Base-by-base conservation (phyloP, 148 eudicot species). In the Linanthus parryae region DNA sequence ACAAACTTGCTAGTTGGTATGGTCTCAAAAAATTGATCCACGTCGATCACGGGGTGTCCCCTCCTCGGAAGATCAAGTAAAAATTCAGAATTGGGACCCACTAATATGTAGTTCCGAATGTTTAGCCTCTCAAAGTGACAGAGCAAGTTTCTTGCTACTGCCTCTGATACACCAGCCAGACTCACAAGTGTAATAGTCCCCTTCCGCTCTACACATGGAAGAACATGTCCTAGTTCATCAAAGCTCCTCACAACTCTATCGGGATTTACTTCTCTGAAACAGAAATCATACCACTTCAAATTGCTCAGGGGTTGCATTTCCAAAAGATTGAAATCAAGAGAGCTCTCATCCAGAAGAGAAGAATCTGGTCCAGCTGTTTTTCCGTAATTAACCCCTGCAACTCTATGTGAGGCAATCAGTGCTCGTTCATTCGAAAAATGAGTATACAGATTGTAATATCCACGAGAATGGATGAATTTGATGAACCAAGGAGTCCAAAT, bases 401-500 rank as follows among this genome's bases (percentile, higher is more conserved):
- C 99, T 67, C 99, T 71, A 54, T 92, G 99, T 52, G 96, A 87
- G 50, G 70, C 51, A 39, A 90, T 81, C 26, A 92, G 88, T 46
- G 99, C 96, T 58, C 72, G 67, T 64, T 88, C 94, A 37, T 77
- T 48, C 33, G 56, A 74, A 54, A 92, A 88, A 59, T 84, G 81
- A 8, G 96, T 84, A 63, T 92, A 92, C 19, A 92, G 61, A 57
- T 92, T 92, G 42, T 67, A 92, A 63, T 92, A 92, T 26, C 99
- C 95, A 22, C 52, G 85, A 34, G 80, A 69, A 36, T 92, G 96
- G 34, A 84, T 64, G 53, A 92, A 92, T 55, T 88, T 82, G 16
- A 92, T 92, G 71, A 88, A 92, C 99, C 99, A 92, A 25, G 96
- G 99, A 31, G 99, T 84, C 99, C 96, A 88, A 61, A 92, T 92